Evolutionary conservation across 2,329 filamentous ascomycete genomes (phyloP).

Genomic region (Trichoderma sp.): DNA sequence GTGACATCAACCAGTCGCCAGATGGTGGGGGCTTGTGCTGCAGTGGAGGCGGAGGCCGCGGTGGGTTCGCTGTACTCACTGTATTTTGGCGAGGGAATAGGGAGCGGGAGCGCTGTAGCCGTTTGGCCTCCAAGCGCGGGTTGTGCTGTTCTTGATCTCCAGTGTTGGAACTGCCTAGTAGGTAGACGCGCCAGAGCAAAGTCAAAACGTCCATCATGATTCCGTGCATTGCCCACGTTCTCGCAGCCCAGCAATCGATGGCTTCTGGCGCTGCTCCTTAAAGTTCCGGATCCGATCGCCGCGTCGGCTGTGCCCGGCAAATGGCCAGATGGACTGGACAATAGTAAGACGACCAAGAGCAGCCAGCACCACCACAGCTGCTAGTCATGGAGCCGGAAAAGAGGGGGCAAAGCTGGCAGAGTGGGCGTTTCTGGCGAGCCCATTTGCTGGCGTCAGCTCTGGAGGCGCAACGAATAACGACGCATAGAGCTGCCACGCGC

Average conservation of each 20-base stretch:
- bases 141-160: no score
- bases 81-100: neutral
- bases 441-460: constrained; percentile 17
- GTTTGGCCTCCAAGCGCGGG: no score
- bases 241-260: neutral
- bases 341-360: neutral
- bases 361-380: neutral
- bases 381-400: neutral
- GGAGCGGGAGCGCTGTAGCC: neutral
- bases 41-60: neutral
- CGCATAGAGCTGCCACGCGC: constrained; percentile 18
- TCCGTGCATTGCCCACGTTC: constrained; percentile 11
- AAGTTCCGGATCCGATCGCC: constrained; percentile 7
- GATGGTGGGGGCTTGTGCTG: constrained; percentile 14
- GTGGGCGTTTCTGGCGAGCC: constrained; percentile 15
- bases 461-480: constrained; percentile 16
- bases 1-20: constrained; percentile 5
- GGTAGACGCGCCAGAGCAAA: neutral
- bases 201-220: neutral
- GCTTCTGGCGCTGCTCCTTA: neutral
- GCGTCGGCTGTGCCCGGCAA: constrained; percentile 4
- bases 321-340: neutral
- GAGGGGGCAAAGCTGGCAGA: neutral
- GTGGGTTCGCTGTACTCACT: neutral
- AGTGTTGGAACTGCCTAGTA: no score